Evolutionary conservation across 495 filamentous ascomycete genomes (phyloP), one percentile per base, ranked within the genome.

Genomic region (Aspergillus saccharolyticus): DNA sequence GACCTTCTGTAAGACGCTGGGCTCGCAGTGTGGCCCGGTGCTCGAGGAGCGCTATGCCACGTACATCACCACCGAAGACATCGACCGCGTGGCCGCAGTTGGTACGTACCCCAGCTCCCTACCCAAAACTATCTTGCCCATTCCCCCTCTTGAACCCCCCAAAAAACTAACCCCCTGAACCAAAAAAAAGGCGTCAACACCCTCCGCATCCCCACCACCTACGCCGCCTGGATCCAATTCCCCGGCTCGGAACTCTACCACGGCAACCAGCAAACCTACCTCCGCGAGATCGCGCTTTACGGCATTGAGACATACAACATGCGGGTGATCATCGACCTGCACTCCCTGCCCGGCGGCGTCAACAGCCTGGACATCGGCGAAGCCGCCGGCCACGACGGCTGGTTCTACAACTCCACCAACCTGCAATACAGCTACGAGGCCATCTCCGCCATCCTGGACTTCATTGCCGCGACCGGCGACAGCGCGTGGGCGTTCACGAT

Each of bases 291-390:
- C 21, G 58, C 70, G 0, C 51, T 56, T 15, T 63, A 73, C 42
- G 68, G 68, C 0, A 70, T 69, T 33, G 47, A 52, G 10, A 61
- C 55, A 19, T 59, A 73, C 47, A 57, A 51, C 17, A 73, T 71
- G 70, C 70, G 67, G 33, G 52, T 73, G 22, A 57, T 71, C 10
- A 24, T 73, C 17, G 68, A 69, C 20, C 51, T 70, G 17, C 70
- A 73, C 57, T 71, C 66, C 0, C 64, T 73, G 1, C 70, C 68
- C 0, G 70, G 66, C 15, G 70, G 68, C 0, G 61, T 58, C 0
- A 71, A 70, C 33, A 65, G 68, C 0, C 60, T 70, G 0, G 60
- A 62, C 44, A 70, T 70, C 21, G 70, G 70, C 15, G 68, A 71
- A 44, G 64, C 64, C 6, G 58, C 55, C 0, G 66, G 64, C 0